These are phyloP conservation scores for Hemerocallis citrina DNA, from an alignment of 106 monocot genomes.

Conservation along the genomic window DNA sequence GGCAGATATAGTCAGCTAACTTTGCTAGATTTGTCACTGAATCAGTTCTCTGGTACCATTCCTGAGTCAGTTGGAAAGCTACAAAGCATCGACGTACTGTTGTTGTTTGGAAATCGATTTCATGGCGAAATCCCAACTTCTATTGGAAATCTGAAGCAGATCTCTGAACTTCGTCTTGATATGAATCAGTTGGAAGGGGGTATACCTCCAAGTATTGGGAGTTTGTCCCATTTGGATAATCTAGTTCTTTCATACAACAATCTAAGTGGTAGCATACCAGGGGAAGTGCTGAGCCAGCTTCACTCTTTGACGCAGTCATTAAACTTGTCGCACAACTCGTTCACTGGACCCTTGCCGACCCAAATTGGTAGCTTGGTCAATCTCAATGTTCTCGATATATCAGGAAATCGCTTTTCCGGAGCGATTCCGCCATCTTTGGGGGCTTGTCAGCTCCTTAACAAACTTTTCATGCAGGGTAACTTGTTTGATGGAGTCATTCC, in stretches of 20 bases:
- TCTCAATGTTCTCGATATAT: slow-evolving; percentile 10
- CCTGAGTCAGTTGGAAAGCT: slow-evolving; percentile 3
- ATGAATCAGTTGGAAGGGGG: slow-evolving; percentile 9
- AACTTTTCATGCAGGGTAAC: slow-evolving; percentile 23
- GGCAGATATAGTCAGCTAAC: slow-evolving; percentile 1
- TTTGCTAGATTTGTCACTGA: background rate
- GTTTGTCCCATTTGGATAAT: background rate
- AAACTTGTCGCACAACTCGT: slow-evolving; percentile 24
- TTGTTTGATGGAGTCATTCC: slow-evolving; percentile 31
- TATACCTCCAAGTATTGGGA: slow-evolving; percentile 24
- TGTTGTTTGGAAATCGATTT: slow-evolving; percentile 5
- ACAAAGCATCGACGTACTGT: background rate
- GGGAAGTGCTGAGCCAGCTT: slow-evolving; percentile 18
- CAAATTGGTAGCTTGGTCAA: slow-evolving; percentile 26
- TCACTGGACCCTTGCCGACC: slow-evolving; percentile 18
- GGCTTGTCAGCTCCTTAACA: slow-evolving; percentile 14
- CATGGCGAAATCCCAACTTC: slow-evolving; percentile 11
- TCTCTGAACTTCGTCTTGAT: slow-evolving; percentile 1
- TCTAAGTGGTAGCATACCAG: slow-evolving; percentile 21
- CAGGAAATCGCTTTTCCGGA: slow-evolving; percentile 22
- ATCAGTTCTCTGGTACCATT: slow-evolving; percentile 11
- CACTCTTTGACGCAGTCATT: slow-evolving; percentile 14
- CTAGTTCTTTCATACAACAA: slow-evolving; percentile 18
- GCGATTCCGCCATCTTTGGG: slow-evolving; percentile 25
- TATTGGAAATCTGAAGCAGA: slow-evolving; percentile 4